Base-by-base conservation (phyloP, 768 basidiomycete species). In the Lentinula boryana region DNA sequence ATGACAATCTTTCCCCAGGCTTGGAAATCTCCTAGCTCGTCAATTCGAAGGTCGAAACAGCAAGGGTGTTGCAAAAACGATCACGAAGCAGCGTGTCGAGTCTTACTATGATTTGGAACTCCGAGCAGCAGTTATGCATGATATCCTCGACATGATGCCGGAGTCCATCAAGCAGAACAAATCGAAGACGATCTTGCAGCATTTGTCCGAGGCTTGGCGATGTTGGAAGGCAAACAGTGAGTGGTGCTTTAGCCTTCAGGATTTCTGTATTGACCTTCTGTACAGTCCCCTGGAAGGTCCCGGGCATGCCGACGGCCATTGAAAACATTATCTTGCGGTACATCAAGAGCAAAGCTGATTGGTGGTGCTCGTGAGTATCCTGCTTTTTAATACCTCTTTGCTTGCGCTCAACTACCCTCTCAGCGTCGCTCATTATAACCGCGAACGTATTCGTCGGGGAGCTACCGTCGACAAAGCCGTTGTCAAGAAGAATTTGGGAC, bases 81-180 rank as follows among this genome's bases (percentile, higher is more conserved):
- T 99, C 23, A 99, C 97, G 27, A 99, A 99, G 76, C 97, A 99
- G 76, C 87, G 96, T 68, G 97, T 98, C 13, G 97, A 99, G 74
- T 97, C 95, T 8, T 97, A 99, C 72, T 98, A 95, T 68, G 97
- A 99, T 72, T 81, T 99, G 38, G 97, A 99, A 71, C 78, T 99
- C 48, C 88, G 97, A 58, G 97, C 97, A 0, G 95, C 97, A 51
- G 96, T 99, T 68, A 98, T 99, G 97, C 96, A 98, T 76, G 96
- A 99, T 74, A 98, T 99, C 67, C 80, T 99, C 66, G 96, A 98
- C 78, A 98, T 98, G 96, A 98, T 98, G 96, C 97, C 97, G 6
- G 97, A 98, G 74, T 94, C 92, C 2, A 95, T 98, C 79, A 95
- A 95, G 76, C 94, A 95, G 75, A 99, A 98, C 77, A 98, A 99